Base-by-base conservation (phyloP, 1,139 yeast species). In the Candida sp. region DNA sequence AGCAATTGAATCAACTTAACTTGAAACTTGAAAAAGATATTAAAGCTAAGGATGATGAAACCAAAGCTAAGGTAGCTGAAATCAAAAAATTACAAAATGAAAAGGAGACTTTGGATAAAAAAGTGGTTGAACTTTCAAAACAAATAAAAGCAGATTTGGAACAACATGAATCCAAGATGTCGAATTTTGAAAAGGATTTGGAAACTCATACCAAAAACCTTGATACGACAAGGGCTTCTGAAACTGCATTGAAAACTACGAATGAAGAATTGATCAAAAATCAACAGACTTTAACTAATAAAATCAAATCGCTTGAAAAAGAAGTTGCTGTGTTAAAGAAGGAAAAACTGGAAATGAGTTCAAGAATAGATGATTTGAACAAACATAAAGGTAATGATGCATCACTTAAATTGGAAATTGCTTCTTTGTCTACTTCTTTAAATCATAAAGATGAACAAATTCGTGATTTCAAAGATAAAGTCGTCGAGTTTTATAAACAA, bases 401-500 rank as follows among this genome's bases (percentile, higher is more conserved):
- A 4, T 67, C 77, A 1, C 60, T 71, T 41, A 73, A 71, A 48
- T 58, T 73, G 33, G 77, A 73, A 49, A 58, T 73, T 21, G 68
- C 73, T 0, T 63, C 77, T 1, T 53, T 72, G 32, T 66, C 67
- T 42, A 53, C 73, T 1, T 62, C 75, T 5, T 56, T 76, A 7
- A 53, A 55, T 1, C 78, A 75, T 49, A 76, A 79, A 51, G 84
- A 81, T 25, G 74, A 74, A 46, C 70, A 73, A 12, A 70, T 80
- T 22, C 65, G 58, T 3, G 77, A 77, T 44, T 61, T 70, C 37
- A 77, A 75, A 46, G 61, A 68, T 30, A 51, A 55, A 34, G 52
- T 78, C 11, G 63, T 63, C 12, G 66, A 61, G 4, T 54, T 79
- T 21, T 69, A 68, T 34, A 56, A 58, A 44, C 69, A 70, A 43